These are phyloP conservation scores for Mycena rebaudengoi DNA, from an alignment of 768 basidiomycete genomes.

Conservation along the genomic window DNA sequence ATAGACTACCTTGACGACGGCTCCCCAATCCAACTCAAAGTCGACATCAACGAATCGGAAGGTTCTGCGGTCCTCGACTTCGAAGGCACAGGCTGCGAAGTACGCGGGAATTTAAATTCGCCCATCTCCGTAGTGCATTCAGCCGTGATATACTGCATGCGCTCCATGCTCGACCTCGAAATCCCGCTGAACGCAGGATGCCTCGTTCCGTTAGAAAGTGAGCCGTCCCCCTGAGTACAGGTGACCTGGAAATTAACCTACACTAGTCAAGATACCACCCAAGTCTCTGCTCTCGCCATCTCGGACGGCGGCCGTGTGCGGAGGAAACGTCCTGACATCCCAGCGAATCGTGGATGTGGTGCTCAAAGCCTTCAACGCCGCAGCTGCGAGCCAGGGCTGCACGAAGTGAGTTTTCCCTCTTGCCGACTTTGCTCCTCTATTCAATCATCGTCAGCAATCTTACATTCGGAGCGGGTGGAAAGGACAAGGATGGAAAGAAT, in stretches of 20 bases:
- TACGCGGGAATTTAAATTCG: slow-evolving; percentile 85
- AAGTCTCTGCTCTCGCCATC: slow-evolving; percentile 84
- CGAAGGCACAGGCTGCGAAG: slow-evolving; percentile 82
- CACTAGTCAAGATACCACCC: slow-evolving; percentile 78
- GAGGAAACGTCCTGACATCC: slow-evolving; percentile 90
- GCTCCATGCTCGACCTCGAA: slow-evolving; percentile 84
- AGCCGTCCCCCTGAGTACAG: slow-evolving; percentile 26
- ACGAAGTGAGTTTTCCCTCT: slow-evolving; percentile 70
- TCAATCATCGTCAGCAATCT: slow-evolving; percentile 67
- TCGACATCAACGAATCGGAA: slow-evolving; percentile 76
- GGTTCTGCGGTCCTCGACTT: slow-evolving; percentile 91
- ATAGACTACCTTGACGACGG: slow-evolving; percentile 91
- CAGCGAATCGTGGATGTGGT: slow-evolving; percentile 97
- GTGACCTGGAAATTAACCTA: not conserved
- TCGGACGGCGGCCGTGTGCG: slow-evolving; percentile 89
- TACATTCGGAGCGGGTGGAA: slow-evolving; percentile 91
- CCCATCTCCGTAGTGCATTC: slow-evolving; percentile 89
- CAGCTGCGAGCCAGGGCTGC: slow-evolving; percentile 92
- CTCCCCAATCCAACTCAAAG: slow-evolving; percentile 78
- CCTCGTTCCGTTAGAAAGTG: slow-evolving; percentile 84
- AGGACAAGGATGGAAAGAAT: slow-evolving; percentile 78
- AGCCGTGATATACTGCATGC: slow-evolving; percentile 90
- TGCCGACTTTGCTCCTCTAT: slow-evolving; percentile 7
- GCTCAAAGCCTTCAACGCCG: slow-evolving; percentile 90
- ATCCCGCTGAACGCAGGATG: slow-evolving; percentile 96